Conservation (phyloP, 2,329 filamentous ascomycete genomes). For the Arthrobotrys sphaeroides region DNA sequence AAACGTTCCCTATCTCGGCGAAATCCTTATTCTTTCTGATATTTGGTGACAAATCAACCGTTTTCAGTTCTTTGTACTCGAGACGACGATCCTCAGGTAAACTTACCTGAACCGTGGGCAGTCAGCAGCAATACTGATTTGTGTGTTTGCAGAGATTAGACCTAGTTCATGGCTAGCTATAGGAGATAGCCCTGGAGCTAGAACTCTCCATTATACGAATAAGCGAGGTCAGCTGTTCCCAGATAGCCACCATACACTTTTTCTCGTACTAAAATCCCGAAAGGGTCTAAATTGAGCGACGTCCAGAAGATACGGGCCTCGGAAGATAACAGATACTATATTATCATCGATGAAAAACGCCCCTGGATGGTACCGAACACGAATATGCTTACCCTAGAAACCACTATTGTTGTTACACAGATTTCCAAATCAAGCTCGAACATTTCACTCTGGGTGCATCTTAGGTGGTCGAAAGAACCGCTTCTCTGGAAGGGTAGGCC, state of each 20-base stretch:
- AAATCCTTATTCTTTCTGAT: constrained; percentile 96
- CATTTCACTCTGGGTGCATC: constrained; percentile 83
- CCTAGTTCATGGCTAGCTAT: constrained; percentile 17
- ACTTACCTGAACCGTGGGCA: constrained; percentile 16
- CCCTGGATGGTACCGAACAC: constrained; percentile 88
- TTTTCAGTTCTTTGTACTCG: constrained; percentile 90
- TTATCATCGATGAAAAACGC: constrained; percentile 71
- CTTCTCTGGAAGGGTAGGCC: constrained; percentile 62
- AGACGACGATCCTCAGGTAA: constrained; percentile 76
- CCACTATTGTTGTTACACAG: constrained; percentile 93
- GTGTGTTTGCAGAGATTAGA: not conserved
- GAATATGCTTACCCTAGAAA: constrained; percentile 80
- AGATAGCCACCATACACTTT: not conserved
- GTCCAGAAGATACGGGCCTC: constrained; percentile 20
- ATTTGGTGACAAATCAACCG: constrained; percentile 93
- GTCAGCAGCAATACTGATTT: not conserved
- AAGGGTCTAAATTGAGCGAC: constrained; percentile 64
- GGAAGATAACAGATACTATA: constrained; percentile 68
- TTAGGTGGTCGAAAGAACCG: constrained; percentile 82
- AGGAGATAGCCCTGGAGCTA: not conserved
- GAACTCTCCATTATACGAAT: constrained; percentile 34
- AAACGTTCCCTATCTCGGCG: constrained; percentile 87
- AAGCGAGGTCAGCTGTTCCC: constrained; percentile 15
- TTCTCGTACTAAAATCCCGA: constrained; percentile 11
- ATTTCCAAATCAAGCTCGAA: constrained; percentile 91